Conservation (phyloP, 805 yeast species). For the Zygotorulaspora florentina region DNA sequence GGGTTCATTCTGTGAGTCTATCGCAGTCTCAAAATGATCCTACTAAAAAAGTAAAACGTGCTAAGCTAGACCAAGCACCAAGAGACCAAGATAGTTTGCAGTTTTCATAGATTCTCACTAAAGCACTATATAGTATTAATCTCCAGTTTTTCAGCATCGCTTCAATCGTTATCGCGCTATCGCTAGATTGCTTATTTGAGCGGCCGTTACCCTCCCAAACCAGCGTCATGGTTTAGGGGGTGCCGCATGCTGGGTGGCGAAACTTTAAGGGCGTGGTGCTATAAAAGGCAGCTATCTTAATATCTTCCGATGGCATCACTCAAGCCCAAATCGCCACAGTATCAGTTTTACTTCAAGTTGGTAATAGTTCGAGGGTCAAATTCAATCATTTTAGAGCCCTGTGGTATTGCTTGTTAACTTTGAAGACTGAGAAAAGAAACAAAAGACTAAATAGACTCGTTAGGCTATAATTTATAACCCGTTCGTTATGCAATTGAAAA, state of each 20-base stretch:
- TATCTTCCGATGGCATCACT: background rate
- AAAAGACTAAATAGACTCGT: background rate
- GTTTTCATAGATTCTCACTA: conserved; percentile 11
- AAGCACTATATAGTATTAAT: background rate
- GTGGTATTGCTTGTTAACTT: background rate
- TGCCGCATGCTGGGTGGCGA: background rate
- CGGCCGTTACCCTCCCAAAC: background rate
- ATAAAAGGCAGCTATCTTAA: background rate
- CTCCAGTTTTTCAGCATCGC: background rate
- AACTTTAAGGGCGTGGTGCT: background rate
- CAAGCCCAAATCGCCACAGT: background rate
- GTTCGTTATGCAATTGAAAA: conserved; percentile 23
- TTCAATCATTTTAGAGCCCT: background rate
- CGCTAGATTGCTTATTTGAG: background rate
- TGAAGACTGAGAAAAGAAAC: background rate
- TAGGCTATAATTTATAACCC: background rate
- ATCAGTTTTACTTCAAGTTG: background rate
- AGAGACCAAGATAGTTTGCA: conserved; percentile 19
- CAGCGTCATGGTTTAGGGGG: background rate
- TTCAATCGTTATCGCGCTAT: background rate
- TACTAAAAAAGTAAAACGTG: conserved; percentile 29
- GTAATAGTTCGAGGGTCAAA: background rate
- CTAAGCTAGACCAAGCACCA: conserved; percentile 29
- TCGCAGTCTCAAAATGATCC: conserved; percentile 29
- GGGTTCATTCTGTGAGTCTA: conserved; percentile 27